These are phyloP conservation scores for Trichoderma atrobrunneum DNA, from an alignment of 2,329 filamentous ascomycete genomes.

Conservation along the genomic window DNA sequence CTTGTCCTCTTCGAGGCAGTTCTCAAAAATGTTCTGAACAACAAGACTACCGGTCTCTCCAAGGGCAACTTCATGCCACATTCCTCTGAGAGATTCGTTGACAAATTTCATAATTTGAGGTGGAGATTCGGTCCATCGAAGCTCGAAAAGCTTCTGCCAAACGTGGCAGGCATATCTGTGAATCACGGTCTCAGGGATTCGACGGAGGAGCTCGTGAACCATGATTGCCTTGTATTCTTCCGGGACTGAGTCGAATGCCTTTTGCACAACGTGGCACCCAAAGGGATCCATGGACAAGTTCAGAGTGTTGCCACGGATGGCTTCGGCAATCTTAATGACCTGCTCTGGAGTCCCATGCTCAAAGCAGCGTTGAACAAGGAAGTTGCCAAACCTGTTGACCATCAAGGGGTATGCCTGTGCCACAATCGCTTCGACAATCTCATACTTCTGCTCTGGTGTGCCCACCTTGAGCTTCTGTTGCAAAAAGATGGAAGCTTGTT, in stretches of 20 bases:
- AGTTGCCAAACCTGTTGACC: conserved; percentile 98
- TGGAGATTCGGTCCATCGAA: conserved; percentile 90
- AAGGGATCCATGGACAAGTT: conserved; percentile 98
- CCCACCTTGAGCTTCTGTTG: conserved; percentile 99
- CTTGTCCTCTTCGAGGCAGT: conserved; percentile 98
- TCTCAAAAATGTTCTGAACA: conserved; percentile 99
- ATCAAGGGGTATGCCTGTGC: conserved; percentile 92
- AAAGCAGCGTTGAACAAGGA: conserved; percentile 96
- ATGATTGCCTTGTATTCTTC: conserved; percentile 98
- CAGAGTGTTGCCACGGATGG: conserved; percentile 90
- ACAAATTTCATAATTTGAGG: conserved; percentile 99
- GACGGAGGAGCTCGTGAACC: conserved; percentile 94
- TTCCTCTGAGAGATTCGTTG: conserved; percentile 88
- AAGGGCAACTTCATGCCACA: conserved; percentile 98
- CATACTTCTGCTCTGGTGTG: conserved; percentile 91
- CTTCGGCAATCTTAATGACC: conserved; percentile 88
- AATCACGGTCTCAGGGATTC: conserved; percentile 96
- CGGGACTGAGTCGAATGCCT: conserved; percentile 95
- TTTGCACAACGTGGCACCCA: conserved; percentile 96
- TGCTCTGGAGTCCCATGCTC: conserved; percentile 96
- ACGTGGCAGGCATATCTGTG: conserved; percentile 98
- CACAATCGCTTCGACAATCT: conserved; percentile 95
- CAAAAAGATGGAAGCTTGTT: conserved; percentile 97
- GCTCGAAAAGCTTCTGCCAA: conserved; percentile 98
- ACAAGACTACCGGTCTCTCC: conserved; percentile 97